Conservation (phyloP, 257 asterid genomes). For the Penstemon davidsonii region DNA sequence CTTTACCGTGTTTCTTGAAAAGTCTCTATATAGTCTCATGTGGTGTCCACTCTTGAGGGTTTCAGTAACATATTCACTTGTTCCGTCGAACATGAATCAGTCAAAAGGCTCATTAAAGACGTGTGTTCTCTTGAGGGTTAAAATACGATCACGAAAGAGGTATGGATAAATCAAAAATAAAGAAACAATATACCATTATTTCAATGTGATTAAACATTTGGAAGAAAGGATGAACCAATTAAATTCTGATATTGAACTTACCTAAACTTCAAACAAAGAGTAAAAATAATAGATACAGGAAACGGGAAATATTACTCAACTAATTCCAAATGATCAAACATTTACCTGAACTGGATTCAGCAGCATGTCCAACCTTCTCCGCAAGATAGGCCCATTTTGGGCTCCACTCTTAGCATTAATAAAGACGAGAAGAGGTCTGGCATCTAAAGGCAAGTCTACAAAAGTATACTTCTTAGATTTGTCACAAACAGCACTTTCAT, state of each 20-base stretch:
- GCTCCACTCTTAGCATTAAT: conserved; percentile 84
- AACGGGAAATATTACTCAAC: conserved; percentile 9
- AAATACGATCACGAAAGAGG: background rate
- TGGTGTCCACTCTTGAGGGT: background rate
- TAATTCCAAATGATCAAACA: conserved; percentile 10
- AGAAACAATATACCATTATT: conserved; percentile 1
- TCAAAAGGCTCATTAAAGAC: background rate
- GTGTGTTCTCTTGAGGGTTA: no score
- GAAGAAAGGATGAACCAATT: conserved; percentile 17
- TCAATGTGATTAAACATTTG: conserved; percentile 2
- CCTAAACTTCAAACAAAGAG: conserved; percentile 2
- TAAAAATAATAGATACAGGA: conserved; percentile 4
- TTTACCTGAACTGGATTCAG: conserved; percentile 83
- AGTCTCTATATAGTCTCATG: background rate
- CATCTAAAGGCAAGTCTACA: conserved; percentile 66
- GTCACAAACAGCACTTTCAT: conserved; percentile 35
- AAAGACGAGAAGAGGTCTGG: conserved; percentile 82
- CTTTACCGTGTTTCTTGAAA: background rate
- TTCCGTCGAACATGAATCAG: conserved; percentile 7
- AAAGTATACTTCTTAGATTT: conserved; percentile 54
- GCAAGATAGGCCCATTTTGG: conserved; percentile 68
- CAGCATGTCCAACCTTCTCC: conserved; percentile 71
- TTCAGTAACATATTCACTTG: background rate
- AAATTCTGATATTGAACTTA: conserved; percentile 11
- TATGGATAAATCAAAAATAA: conserved; percentile 7